These are phyloP conservation scores for Penicillium sp. DNA, from an alignment of 2,329 filamentous ascomycete species.

Conservation along the genomic window DNA sequence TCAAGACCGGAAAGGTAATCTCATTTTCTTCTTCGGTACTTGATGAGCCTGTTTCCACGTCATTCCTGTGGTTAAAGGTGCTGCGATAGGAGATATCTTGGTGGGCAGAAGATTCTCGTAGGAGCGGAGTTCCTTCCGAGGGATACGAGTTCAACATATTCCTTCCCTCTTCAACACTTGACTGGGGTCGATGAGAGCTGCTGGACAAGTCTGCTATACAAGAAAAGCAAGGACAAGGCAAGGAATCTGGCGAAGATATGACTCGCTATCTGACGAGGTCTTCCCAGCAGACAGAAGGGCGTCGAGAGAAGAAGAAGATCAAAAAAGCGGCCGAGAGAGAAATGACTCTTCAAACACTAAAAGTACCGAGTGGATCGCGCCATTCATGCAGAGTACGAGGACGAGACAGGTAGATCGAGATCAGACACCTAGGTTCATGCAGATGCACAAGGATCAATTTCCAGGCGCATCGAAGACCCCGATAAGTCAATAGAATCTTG, in stretches of 20 bases:
- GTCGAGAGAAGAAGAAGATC: background rate
- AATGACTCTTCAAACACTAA: background rate
- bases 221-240: background rate
- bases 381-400: background rate
- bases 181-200: background rate
- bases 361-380: background rate
- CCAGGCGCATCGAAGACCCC: background rate
- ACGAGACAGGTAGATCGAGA: background rate
- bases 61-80: background rate
- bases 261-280: background rate
- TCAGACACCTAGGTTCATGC: background rate
- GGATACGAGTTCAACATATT: background rate
- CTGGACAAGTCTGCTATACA: background rate
- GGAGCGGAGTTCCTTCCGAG: slow-evolving; percentile 23
- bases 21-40: slow-evolving; percentile 18
- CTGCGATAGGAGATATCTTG: slow-evolving; percentile 14
- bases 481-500: background rate
- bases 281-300: background rate
- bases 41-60: slow-evolving; percentile 12
- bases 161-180: background rate
- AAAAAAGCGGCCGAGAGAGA: background rate
- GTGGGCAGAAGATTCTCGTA: slow-evolving; percentile 8
- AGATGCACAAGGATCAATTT: background rate
- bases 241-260: background rate
- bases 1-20: slow-evolving; percentile 21